Conservation (phyloP, 2,329 filamentous ascomycete species). For the Cryphonectria radicalis region DNA sequence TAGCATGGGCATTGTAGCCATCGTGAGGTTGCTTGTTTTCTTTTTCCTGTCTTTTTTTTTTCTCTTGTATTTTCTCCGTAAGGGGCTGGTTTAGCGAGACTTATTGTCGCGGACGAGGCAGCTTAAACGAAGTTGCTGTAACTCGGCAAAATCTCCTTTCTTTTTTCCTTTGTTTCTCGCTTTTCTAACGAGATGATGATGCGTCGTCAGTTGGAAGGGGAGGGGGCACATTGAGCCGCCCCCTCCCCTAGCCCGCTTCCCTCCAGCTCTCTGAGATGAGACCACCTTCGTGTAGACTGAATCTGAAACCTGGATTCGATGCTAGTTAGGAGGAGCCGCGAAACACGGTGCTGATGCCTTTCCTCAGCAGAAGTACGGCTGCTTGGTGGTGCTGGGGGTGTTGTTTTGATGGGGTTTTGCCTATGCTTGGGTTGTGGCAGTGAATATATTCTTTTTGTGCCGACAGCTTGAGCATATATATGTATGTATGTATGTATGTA, state of each 20-base stretch:
- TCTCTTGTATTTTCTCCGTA: background rate
- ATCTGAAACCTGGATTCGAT: no score
- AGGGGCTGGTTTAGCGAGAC: background rate
- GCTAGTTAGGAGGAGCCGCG: background rate
- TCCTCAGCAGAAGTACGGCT: background rate
- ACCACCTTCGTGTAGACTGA: no score
- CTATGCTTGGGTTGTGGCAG: background rate
- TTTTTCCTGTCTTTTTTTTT: no score
- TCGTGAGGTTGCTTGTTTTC: background rate
- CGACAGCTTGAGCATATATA: no score
- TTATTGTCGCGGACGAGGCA: background rate
- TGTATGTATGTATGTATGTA: no score
- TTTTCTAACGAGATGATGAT: background rate
- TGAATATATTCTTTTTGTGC: background rate
- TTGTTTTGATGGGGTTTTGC: background rate
- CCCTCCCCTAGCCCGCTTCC: no score
- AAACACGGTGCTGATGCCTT: background rate
- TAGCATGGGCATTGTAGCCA: background rate
- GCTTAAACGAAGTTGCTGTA: background rate
- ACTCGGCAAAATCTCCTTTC: background rate
- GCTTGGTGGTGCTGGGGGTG: background rate
- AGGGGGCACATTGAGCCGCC: background rate
- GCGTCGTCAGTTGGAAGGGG: no score
- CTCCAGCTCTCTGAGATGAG: no score
- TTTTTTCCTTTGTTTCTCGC: no score